These are phyloP conservation scores for Prunus yedoensis DNA, from an alignment of 331 rosid genomes.

Conservation along the genomic window DNA sequence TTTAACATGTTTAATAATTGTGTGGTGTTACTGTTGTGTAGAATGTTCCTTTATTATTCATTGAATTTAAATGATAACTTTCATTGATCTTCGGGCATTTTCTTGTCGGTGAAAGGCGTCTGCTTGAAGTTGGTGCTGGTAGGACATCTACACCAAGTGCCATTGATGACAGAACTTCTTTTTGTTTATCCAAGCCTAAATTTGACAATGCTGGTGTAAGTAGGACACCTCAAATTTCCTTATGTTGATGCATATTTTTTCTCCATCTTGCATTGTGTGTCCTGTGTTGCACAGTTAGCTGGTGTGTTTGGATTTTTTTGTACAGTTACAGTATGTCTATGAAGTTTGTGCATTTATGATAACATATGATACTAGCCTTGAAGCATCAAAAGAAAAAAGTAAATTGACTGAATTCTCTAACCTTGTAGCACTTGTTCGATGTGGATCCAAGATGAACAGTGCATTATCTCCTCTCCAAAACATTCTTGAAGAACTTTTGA, in stretches of 20 bases:
- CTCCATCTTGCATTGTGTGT: not conserved
- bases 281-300: not conserved
- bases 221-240: conserved; percentile 14
- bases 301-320: not conserved
- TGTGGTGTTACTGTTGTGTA: not conserved
- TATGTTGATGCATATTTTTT: not conserved
- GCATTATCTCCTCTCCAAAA: too few species aligned
- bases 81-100: not conserved
- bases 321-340: not conserved
- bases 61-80: not conserved
- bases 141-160: conserved; percentile 41
- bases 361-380: not conserved
- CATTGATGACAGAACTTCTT: conserved; percentile 55
- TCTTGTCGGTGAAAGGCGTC: conserved; percentile 36
- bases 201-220: conserved; percentile 46
- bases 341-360: not conserved
- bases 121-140: conserved; percentile 32
- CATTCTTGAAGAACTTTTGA: too few species aligned
- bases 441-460: too few species aligned
- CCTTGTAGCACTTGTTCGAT: too few species aligned
- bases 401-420: too few species aligned
- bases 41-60: not conserved
- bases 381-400: too few species aligned
- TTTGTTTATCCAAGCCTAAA: conserved; percentile 38
- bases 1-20: not conserved